A percentile compares a stretch with the other conserved stretches of the same genome.
Conservation (phyloP, 306 rosid genomes). For the Echinosophora koreensis region DNA sequence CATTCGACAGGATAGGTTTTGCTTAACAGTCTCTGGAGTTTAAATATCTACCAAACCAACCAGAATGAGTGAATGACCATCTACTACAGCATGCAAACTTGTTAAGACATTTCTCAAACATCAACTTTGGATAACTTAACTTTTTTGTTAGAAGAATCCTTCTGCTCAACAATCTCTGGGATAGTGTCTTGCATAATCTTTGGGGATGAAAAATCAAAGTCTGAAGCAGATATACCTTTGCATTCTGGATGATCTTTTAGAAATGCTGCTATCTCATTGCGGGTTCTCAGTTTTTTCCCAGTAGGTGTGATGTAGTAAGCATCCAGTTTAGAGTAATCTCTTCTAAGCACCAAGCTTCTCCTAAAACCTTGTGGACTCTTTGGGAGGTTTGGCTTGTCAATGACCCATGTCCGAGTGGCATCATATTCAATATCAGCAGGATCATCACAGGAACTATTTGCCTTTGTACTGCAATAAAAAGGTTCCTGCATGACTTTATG, state of each 20-base stretch:
- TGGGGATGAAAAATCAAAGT: slow-evolving; percentile 74
- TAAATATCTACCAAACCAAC: neutral
- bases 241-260: slow-evolving; percentile 63
- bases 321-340: slow-evolving; percentile 83
- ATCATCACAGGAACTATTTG: slow-evolving; percentile 66
- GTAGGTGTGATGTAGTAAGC: slow-evolving; percentile 72
- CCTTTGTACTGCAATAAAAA: slow-evolving; percentile 64
- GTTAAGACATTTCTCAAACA: slow-evolving; percentile 29
- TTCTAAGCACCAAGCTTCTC: slow-evolving; percentile 77
- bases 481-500: slow-evolving; percentile 62
- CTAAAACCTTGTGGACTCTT: slow-evolving; percentile 81
- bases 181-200: slow-evolving; percentile 85
- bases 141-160: slow-evolving; percentile 57
- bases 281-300: slow-evolving; percentile 79
- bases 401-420: slow-evolving; percentile 82
- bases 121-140: slow-evolving; percentile 45
- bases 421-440: slow-evolving; percentile 80
- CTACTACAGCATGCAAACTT: slow-evolving; percentile 24
- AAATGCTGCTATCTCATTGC: slow-evolving; percentile 65
- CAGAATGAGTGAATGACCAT: slow-evolving; percentile 21
- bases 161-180: slow-evolving; percentile 58
- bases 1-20: neutral
- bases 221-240: slow-evolving; percentile 51
- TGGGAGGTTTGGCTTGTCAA: slow-evolving; percentile 83
- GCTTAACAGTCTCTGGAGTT: slow-evolving; percentile 2